Conservation (phyloP, 2,329 filamentous ascomycete species). For the Colletotrichum tofieldiae region DNA sequence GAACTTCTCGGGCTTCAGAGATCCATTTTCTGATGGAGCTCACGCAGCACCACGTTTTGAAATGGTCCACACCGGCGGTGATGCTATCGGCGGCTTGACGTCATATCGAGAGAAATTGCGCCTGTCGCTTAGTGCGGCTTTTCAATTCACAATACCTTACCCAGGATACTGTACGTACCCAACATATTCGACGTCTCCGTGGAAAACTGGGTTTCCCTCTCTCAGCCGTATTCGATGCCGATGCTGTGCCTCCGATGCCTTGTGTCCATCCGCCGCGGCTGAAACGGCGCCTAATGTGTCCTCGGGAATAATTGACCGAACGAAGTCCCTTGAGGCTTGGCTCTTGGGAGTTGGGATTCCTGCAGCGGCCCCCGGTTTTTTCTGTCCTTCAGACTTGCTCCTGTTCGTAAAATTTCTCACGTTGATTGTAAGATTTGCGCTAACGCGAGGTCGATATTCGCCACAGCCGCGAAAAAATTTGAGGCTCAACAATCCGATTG, state of each 20-base stretch:
- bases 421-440: conserved; percentile 1
- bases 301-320: conserved; percentile 33
- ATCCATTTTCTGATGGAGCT: conserved; percentile 26
- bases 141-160: conserved; percentile 38
- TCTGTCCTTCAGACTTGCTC: neutral
- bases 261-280: conserved; percentile 12
- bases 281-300: conserved; percentile 27
- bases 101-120: conserved; percentile 10
- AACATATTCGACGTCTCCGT: neutral
- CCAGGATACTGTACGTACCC: conserved; percentile 20
- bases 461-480: neutral
- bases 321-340: conserved; percentile 6
- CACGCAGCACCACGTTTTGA: conserved; percentile 32
- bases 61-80: conserved; percentile 19
- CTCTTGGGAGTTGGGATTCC: conserved; percentile 1
- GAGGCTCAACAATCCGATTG: conserved; percentile 11
- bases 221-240: neutral
- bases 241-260: conserved; percentile 1
- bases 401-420: neutral
- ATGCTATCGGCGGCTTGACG: conserved; percentile 28
- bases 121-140: conserved; percentile 39
- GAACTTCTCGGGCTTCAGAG: conserved; percentile 32
- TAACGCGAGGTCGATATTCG: neutral
- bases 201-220: conserved; percentile 2
- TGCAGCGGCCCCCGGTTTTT: neutral